Evolutionary conservation across 495 filamentous ascomycete genomes (phyloP).

Genomic region (Darksidea phi): DNA sequence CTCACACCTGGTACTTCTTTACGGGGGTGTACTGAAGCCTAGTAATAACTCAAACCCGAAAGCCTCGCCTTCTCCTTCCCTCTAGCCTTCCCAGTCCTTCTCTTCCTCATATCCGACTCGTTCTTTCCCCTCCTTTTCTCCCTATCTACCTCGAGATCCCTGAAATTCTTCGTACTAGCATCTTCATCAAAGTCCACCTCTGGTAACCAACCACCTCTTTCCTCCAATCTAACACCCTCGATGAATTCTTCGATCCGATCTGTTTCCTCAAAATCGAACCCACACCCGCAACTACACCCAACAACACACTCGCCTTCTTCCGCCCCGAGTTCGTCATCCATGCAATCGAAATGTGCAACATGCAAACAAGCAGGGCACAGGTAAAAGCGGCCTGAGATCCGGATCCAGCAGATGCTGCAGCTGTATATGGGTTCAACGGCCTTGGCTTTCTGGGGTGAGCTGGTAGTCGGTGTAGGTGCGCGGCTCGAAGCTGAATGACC

Average conservation of each 20-base stretch:
- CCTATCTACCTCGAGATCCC: neutral
- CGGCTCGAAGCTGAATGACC: neutral
- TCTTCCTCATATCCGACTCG: constrained; percentile 6
- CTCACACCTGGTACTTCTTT: too few relatives aligned
- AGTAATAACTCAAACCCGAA: too few relatives aligned
- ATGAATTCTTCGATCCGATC: constrained; percentile 3
- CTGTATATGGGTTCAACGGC: constrained; percentile 14
- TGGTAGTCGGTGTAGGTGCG: neutral
- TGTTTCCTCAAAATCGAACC: neutral
- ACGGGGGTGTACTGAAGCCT: too few relatives aligned
- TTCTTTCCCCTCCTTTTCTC: neutral
- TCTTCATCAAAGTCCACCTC: constrained; percentile 12
- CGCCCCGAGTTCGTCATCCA: neutral
- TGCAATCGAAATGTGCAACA: constrained; percentile 30
- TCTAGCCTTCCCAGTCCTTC: neutral
- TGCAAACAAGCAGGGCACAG: constrained; percentile 23
- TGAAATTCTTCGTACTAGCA: neutral
- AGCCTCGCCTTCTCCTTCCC: neutral
- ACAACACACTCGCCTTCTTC: constrained; percentile 13
- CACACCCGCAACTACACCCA: constrained; percentile 17
- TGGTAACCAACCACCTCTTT: constrained; percentile 20
- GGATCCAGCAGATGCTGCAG: constrained; percentile 32
- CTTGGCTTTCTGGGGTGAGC: neutral
- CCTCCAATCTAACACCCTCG: constrained; percentile 4
- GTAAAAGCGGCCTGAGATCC: constrained; percentile 25